A percentile compares a stretch with the other conserved stretches of the same genome.
These are phyloP conservation scores for Ilyonectria destructans DNA, from an alignment of 2,329 filamentous ascomycete genomes.

Conservation along the genomic window DNA sequence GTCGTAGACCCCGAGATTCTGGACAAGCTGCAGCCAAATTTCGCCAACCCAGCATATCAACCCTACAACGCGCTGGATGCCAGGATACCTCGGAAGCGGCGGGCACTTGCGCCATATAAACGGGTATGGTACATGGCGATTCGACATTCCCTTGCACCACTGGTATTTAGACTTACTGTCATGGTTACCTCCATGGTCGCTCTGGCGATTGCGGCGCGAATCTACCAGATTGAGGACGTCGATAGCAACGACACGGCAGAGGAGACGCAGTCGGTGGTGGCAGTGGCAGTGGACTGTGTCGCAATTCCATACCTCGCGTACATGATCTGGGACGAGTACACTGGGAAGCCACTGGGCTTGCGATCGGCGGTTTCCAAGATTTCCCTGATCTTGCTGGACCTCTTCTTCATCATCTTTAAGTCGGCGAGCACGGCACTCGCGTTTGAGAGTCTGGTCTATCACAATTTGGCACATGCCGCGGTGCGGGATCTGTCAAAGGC, in stretches of 20 bases:
- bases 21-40: constrained; percentile 64
- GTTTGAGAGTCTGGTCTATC: constrained; percentile 84
- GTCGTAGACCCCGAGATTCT: constrained; percentile 64
- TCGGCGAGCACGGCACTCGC: constrained; percentile 93
- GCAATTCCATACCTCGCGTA: constrained; percentile 93
- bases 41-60: constrained; percentile 58
- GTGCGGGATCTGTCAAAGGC: constrained; percentile 75
- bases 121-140: constrained; percentile 80
- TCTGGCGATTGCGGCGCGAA: constrained; percentile 83
- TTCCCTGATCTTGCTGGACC: constrained; percentile 89
- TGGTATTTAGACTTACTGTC: constrained; percentile 86
- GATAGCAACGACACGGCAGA: constrained; percentile 65
- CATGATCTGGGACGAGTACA: constrained; percentile 97
- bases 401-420: constrained; percentile 98
- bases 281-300: constrained; percentile 89
- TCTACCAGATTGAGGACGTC: constrained; percentile 74
- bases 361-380: constrained; percentile 89
- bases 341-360: constrained; percentile 90
- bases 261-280: constrained; percentile 87
- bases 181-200: constrained; percentile 88
- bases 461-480: constrained; percentile 55
- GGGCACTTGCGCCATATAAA: constrained; percentile 61
- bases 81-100: constrained; percentile 50
- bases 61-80: constrained; percentile 51
- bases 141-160: constrained; percentile 87